Evolutionary conservation across 2,329 filamentous ascomycete genomes (phyloP).

Genomic region (Setomelanomma holmii): DNA sequence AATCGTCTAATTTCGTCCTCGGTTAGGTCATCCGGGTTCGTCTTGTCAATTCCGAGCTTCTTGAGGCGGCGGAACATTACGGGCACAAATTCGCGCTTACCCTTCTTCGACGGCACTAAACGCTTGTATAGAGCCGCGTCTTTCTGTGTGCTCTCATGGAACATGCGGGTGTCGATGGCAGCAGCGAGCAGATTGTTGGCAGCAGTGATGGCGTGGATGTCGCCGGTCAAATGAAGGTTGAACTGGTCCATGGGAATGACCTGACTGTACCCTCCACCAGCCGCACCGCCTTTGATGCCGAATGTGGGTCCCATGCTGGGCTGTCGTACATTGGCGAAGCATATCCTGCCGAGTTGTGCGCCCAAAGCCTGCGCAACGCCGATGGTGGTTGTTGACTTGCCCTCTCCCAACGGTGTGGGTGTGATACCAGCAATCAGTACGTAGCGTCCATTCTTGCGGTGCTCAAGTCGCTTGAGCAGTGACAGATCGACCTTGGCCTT

Average conservation of each 20-base stretch:
- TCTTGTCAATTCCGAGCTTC: slow-evolving; percentile 96
- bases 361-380: slow-evolving; percentile 92
- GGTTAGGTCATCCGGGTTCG: slow-evolving; percentile 87
- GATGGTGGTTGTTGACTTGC: slow-evolving; percentile 98
- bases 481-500: slow-evolving; percentile 94
- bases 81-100: slow-evolving; percentile 83
- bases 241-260: slow-evolving; percentile 99
- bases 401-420: slow-evolving; percentile 93
- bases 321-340: slow-evolving; percentile 96
- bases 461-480: slow-evolving; percentile 81
- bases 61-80: slow-evolving; percentile 93
- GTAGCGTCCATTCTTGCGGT: slow-evolving; percentile 88
- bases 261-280: slow-evolving; percentile 96
- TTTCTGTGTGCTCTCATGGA: slow-evolving; percentile 95
- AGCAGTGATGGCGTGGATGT: slow-evolving; percentile 96
- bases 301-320: slow-evolving; percentile 98
- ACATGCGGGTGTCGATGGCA: slow-evolving; percentile 96
- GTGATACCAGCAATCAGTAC: slow-evolving; percentile 95
- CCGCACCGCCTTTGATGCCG: slow-evolving; percentile 97
- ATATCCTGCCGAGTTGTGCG: slow-evolving; percentile 83
- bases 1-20: slow-evolving; percentile 87
- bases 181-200: slow-evolving; percentile 97
- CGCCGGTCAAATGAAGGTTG: slow-evolving; percentile 95
- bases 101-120: slow-evolving; percentile 88
- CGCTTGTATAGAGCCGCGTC: slow-evolving; percentile 86